Evolutionary conservation across 108 stramenopile species (phyloP), one percentile per base, ranked within the genome.

Genomic region (Parietichytrium sp.): DNA sequence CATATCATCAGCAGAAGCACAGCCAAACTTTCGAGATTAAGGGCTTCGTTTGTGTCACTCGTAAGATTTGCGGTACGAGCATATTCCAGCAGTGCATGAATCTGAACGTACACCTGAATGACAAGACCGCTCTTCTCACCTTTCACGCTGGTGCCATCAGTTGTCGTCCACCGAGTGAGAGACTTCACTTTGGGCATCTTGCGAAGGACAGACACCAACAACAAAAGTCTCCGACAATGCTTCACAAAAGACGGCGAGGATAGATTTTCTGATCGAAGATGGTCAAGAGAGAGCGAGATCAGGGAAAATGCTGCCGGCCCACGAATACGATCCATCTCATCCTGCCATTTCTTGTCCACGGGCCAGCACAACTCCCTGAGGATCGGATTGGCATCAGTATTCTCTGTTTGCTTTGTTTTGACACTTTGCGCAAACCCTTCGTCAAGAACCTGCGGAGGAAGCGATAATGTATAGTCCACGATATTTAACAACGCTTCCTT

Each of bases 121-220:
- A 72, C 61, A n/a, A 72, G 2, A 6, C 38, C 61, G 42, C 61
- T 72, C 61, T 72, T 72, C 20, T 72, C 61, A 10, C 61, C 61
- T 25, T 72, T 72, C 20, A 72, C 61, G 10, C 45, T 72, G 61
- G 20, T 72, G 10, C 61, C 61, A 6, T 42, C 38, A 10, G 12
- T 33, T n/a, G 61, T 72, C 3, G 61, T 33, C 61, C 61, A 72
- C 6, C 61, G 61, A 6, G 45, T 42, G 13, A 72, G 33, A 2
- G 61, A 72, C 61, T 72, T 72, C 20, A 72, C 10, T 47, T 42
- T 33, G 38, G 61, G 61, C 10, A 72, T 72, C 6, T 42, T 10
- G 23, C 61, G 61, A 1, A 72, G 33, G 45, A 72, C 36, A 23
- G 61, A 72, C 20, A n/a, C 36, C 7, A 72, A 23, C 61, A 45